Percentiles rank a stretch among this genome's conserved stretches.
These are phyloP conservation scores for Alternaria rosae DNA, from an alignment of 2,329 filamentous ascomycete species.

Conservation along the genomic window DNA sequence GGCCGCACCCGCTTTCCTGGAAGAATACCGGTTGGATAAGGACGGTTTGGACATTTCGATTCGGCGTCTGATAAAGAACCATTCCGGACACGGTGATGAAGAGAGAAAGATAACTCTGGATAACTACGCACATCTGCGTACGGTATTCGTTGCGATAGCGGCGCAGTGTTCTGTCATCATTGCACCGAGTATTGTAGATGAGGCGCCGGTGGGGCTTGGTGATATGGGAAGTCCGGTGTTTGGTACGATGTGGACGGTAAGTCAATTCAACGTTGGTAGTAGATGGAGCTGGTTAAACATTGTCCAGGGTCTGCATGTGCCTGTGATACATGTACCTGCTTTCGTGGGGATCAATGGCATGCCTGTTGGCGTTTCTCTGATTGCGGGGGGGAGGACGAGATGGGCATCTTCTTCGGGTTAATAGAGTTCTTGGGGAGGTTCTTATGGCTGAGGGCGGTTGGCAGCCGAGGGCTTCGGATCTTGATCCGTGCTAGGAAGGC, in stretches of 20 bases:
- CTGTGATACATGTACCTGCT: background rate
- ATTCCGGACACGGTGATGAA: background rate
- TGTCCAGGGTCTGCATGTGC: background rate
- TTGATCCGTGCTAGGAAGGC: background rate
- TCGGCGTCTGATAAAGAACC: background rate
- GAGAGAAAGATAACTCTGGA: background rate
- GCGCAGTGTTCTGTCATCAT: background rate
- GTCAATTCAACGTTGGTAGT: background rate
- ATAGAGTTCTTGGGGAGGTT: background rate
- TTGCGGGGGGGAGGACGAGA: background rate
- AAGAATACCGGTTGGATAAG: background rate
- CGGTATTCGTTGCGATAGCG: background rate
- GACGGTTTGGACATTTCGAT: background rate
- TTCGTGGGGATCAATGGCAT: background rate
- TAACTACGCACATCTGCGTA: fast-evolving
- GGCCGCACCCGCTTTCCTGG: background rate
- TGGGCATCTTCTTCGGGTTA: background rate
- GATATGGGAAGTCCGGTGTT: background rate
- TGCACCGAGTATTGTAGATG: background rate
- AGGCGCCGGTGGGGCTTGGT: background rate
- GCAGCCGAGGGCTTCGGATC: background rate
- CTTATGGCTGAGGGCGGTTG: background rate
- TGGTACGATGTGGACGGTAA: background rate
- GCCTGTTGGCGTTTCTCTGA: background rate
- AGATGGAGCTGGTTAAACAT: background rate